A percentile compares a stretch with the other conserved stretches of the same genome.
Evolutionary conservation across 257 asterid genomes (phyloP).

Genomic region (Cordia subcordata): DNA sequence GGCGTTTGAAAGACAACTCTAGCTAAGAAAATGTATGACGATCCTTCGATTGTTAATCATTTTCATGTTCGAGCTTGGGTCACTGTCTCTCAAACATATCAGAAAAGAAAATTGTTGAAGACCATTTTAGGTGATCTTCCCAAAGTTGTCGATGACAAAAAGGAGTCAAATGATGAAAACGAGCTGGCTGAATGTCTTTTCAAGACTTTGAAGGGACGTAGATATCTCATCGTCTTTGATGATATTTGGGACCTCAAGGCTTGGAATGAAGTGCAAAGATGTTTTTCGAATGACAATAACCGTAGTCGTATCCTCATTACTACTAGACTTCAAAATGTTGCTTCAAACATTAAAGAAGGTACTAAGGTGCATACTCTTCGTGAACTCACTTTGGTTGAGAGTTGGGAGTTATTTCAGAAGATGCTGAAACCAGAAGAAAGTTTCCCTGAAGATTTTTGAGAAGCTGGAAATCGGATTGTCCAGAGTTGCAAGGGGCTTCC

Average conservation of each 20-base stretch:
- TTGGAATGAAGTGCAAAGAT: rapidly evolving
- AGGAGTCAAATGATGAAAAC: too few species aligned
- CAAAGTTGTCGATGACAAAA: too few species aligned
- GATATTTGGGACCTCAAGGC: rapidly evolving
- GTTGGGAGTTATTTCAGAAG: conserved; percentile 4
- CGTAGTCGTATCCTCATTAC: conserved; percentile 5
- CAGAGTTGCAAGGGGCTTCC: background rate
- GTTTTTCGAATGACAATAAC: background rate
- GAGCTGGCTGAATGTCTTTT: background rate
- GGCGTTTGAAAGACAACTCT: background rate
- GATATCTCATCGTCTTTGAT: background rate
- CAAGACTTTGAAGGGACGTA: background rate
- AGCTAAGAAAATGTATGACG: background rate
- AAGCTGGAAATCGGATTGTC: background rate
- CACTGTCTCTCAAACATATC: background rate
- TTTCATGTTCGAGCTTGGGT: background rate
- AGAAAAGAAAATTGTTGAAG: background rate
- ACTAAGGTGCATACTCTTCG: background rate
- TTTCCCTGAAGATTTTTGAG: background rate
- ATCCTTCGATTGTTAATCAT: background rate
- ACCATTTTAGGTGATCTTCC: background rate
- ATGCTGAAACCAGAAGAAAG: background rate
- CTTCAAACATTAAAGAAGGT: rapidly evolving
- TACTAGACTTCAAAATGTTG: background rate
- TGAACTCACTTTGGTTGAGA: background rate